Evolutionary conservation across 2,329 filamentous ascomycete species (phyloP).

Genomic region (Acarospora socialis): DNA sequence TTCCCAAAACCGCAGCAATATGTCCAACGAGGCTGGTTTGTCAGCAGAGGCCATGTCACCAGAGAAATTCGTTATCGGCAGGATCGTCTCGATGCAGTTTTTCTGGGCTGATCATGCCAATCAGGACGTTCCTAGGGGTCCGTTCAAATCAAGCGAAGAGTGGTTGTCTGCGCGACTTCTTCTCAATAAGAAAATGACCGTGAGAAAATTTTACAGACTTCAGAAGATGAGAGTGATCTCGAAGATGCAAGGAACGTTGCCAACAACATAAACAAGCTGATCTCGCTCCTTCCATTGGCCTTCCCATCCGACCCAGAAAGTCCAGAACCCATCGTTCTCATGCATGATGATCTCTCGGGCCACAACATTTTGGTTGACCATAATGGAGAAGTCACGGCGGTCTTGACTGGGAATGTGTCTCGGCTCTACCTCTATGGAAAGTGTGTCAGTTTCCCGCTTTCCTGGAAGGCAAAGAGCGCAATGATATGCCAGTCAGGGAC

Average conservation of each 20-base stretch:
- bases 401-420: constrained; percentile 34
- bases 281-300: constrained; percentile 19
- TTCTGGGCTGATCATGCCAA: constrained; percentile 21
- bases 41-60: no score
- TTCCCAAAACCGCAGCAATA: neutral
- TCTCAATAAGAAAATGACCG: constrained; percentile 11
- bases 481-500: neutral
- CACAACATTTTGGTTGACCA: constrained; percentile 30
- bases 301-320: constrained; percentile 10
- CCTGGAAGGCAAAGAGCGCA: constrained; percentile 13
- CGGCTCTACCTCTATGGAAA: constrained; percentile 27
- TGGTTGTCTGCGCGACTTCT: constrained; percentile 24
- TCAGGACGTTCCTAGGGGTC: constrained; percentile 24
- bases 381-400: constrained; percentile 22
- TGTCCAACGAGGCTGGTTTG: no score
- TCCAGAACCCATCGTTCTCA: constrained; percentile 22
- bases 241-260: constrained; percentile 21
- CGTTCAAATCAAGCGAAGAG: constrained; percentile 25
- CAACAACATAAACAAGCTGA: constrained; percentile 18
- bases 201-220: constrained; percentile 15
- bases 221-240: constrained; percentile 1
- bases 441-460: constrained; percentile 23
- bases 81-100: constrained; percentile 22
- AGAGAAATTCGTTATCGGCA: constrained; percentile 12
- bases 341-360: constrained; percentile 25